phyloP scores from a whole-genome alignment of 75 land plant genomes.

The Pinus taeda region DNA sequence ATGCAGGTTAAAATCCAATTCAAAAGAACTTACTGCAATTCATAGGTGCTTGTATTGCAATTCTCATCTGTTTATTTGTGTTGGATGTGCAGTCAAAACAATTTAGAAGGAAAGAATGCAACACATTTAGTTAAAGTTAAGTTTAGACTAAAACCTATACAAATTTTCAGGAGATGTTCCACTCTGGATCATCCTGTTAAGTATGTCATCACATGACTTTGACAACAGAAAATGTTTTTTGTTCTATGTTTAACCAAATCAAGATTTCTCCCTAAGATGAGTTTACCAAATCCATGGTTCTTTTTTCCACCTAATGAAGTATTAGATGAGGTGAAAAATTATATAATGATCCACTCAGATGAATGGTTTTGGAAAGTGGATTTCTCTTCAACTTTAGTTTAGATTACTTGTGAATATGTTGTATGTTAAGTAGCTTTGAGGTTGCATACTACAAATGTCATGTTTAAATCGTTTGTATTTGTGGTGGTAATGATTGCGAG shows the following conservation, averaged over 20 bases:
- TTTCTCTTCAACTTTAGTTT: too few species aligned
- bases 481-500: too few species aligned
- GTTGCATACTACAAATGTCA: too few species aligned
- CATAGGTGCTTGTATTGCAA: slow-evolving; percentile 90
- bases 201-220: slow-evolving; percentile 94
- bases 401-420: too few species aligned
- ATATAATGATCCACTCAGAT: too few species aligned
- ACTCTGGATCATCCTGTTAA: slow-evolving; percentile 67
- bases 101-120: slow-evolving; percentile 42
- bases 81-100: slow-evolving; percentile 98
- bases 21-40: slow-evolving; percentile 53
- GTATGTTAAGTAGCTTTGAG: too few species aligned
- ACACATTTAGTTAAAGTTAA: background rate
- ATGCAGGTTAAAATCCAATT: background rate
- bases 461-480: too few species aligned
- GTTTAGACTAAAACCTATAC: slow-evolving; percentile 56
- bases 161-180: slow-evolving; percentile 80
- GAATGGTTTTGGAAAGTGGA: too few species aligned
- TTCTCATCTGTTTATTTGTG: slow-evolving; percentile 88
- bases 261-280: too few species aligned
- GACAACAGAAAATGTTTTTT: slow-evolving; percentile 41
- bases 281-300: too few species aligned
- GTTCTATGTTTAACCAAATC: slow-evolving; percentile 7
- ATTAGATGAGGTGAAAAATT: too few species aligned
- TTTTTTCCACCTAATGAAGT: too few species aligned